Evolutionary conservation across 192 early-diverging fungal genomes (phyloP).

Genomic region (Chytriomyces sp.): DNA sequence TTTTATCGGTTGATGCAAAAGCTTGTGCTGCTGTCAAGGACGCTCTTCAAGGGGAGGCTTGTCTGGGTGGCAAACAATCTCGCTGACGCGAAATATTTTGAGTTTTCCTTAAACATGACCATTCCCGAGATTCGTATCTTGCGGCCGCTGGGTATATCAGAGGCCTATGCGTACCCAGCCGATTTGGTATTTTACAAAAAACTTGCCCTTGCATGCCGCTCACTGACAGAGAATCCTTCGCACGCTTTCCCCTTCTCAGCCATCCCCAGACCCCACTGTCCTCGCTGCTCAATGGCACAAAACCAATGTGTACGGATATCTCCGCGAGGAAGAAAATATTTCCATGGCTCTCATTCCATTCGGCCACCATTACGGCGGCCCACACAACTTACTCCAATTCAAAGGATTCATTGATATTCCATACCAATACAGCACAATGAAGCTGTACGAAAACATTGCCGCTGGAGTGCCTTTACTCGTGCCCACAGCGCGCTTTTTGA

Average conservation of each 20-base stretch:
- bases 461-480: conserved; percentile 23
- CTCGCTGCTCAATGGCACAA: conserved; percentile 23
- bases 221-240: no score
- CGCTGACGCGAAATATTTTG: neutral
- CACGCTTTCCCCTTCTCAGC: neutral
- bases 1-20: conserved; percentile 7
- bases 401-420: conserved; percentile 29
- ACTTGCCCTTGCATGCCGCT: no score
- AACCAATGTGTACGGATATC: neutral
- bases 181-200: conserved; percentile 9
- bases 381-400: conserved; percentile 20
- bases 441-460: conserved; percentile 35
- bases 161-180: conserved; percentile 9
- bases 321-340: neutral
- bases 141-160: neutral
- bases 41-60: neutral
- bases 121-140: neutral
- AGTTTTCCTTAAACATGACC: neutral
- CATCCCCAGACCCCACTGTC: neutral
- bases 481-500: conserved; percentile 16
- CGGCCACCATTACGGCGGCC: conserved; percentile 26
- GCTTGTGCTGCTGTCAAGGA: neutral
- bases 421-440: conserved; percentile 33
- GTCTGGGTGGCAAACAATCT: neutral
- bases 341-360: conserved; percentile 7